Evolutionary conservation across 1,284 basidiomycete genomes (phyloP).

Genomic region (Athelia sp.): DNA sequence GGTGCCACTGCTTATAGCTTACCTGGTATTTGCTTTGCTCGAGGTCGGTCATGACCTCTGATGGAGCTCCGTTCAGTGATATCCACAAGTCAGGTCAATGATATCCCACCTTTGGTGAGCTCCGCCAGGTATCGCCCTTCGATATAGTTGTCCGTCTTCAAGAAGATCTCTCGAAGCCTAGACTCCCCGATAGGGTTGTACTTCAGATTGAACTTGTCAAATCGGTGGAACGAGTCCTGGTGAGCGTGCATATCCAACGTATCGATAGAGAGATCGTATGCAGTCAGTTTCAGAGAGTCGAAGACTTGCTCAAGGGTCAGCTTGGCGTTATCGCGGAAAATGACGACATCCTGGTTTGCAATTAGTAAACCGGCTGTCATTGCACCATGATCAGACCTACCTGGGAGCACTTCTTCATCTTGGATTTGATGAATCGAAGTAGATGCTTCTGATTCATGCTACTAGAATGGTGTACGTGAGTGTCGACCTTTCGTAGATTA

Average conservation of each 20-base stretch:
- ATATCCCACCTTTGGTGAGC: slow-evolving; percentile 72
- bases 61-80: slow-evolving; percentile 1
- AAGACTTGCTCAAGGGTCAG: slow-evolving; percentile 94
- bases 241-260: slow-evolving; percentile 99
- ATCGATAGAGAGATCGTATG: slow-evolving; percentile 98
- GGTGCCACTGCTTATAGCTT: slow-evolving; percentile 11
- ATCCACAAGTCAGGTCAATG: background rate
- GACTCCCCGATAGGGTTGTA: slow-evolving; percentile 97
- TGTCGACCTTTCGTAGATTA: slow-evolving; percentile 97
- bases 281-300: slow-evolving; percentile 89
- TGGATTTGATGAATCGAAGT: slow-evolving; percentile 98
- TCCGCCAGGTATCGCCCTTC: slow-evolving; percentile 93
- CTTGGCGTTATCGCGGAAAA: slow-evolving; percentile 88
- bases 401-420: slow-evolving; percentile 82
- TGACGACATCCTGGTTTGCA: slow-evolving; percentile 84
- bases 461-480: slow-evolving; percentile 97
- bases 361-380: background rate
- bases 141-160: slow-evolving; percentile 97
- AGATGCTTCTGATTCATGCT: slow-evolving; percentile 99
- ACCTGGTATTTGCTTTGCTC: slow-evolving; percentile 99
- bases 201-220: slow-evolving; percentile 93
- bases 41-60: slow-evolving; percentile 94
- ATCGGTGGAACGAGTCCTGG: slow-evolving; percentile 95
- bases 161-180: slow-evolving; percentile 92
- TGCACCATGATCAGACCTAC: slow-evolving; percentile 34